Evolutionary conservation across 305 asterid species (phyloP).

Genomic region (Plantago lanceolata): DNA sequence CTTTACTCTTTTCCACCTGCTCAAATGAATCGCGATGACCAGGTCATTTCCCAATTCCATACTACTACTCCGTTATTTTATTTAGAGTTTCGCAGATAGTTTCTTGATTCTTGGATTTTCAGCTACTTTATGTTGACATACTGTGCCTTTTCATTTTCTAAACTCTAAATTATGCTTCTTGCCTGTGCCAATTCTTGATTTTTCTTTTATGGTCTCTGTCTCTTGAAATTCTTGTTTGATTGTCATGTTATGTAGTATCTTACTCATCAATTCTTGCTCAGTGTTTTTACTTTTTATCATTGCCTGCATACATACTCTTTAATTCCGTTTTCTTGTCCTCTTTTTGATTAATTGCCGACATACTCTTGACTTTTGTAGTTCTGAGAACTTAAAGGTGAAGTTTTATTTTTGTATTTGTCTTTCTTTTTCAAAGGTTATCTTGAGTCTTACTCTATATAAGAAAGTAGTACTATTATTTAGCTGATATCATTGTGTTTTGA

Average conservation of each 20-base stretch:
- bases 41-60: not conserved
- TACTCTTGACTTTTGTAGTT: slow-evolving; percentile 13
- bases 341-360: not conserved
- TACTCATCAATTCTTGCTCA: not conserved
- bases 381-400: slow-evolving; percentile 18
- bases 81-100: no score
- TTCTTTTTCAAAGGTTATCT: not conserved
- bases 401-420: no score
- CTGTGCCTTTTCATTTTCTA: not conserved
- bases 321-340: not conserved
- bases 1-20: not conserved
- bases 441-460: not conserved
- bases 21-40: not conserved
- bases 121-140: slow-evolving; percentile 12
- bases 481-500: slow-evolving; percentile 26
- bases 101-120: slow-evolving; percentile 1
- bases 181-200: not conserved
- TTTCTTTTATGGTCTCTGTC: no score
- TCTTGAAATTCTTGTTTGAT: not conserved
- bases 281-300: slow-evolving; percentile 17
- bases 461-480: slow-evolving; percentile 15
- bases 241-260: no score
- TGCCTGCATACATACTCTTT: not conserved
- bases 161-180: not conserved
- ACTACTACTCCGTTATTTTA: no score